phyloP scores from a whole-genome alignment of 23 red algal genomes.

The Gracilaria gracilis region DNA sequence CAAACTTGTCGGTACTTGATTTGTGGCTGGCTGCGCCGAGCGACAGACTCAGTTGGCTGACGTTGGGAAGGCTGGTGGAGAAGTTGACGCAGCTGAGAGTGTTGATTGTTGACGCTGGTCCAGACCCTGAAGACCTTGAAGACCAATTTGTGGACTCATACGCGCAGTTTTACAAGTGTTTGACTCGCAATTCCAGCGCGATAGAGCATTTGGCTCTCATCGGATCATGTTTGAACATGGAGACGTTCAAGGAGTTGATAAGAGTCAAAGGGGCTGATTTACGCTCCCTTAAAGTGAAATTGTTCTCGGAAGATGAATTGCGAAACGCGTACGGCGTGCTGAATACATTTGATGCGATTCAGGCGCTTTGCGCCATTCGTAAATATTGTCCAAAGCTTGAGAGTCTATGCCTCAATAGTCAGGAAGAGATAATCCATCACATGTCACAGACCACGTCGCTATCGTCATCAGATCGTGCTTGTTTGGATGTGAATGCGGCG shows the following conservation, averaged over 20 bases:
- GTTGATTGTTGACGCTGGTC: not conserved
- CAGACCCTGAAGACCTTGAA: not conserved
- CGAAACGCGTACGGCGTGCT: not conserved
- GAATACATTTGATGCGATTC: not conserved
- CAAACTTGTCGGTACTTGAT: not conserved
- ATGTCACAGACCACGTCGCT: not conserved
- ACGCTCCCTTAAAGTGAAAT: not conserved
- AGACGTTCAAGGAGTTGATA: not conserved
- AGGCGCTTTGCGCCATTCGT: not conserved
- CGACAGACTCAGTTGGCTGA: not conserved
- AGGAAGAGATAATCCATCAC: not conserved
- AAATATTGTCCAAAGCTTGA: constrained; percentile 6
- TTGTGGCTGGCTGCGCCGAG: not conserved
- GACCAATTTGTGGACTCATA: not conserved
- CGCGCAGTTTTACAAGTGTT: not conserved
- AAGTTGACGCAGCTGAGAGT: not conserved
- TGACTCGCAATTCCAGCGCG: not conserved
- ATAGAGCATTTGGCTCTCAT: not conserved
- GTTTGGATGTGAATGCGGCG: not conserved
- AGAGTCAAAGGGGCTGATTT: not conserved
- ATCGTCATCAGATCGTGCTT: not conserved
- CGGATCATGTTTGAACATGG: not conserved
- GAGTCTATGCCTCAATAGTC: not conserved
- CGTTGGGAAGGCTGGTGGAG: not conserved
- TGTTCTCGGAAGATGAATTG: not conserved